A percentile compares a stretch with the other conserved stretches of the same genome.
Evolutionary conservation across 2,329 filamentous ascomycete species (phyloP).

Genomic region (Botryotinia convoluta): DNA sequence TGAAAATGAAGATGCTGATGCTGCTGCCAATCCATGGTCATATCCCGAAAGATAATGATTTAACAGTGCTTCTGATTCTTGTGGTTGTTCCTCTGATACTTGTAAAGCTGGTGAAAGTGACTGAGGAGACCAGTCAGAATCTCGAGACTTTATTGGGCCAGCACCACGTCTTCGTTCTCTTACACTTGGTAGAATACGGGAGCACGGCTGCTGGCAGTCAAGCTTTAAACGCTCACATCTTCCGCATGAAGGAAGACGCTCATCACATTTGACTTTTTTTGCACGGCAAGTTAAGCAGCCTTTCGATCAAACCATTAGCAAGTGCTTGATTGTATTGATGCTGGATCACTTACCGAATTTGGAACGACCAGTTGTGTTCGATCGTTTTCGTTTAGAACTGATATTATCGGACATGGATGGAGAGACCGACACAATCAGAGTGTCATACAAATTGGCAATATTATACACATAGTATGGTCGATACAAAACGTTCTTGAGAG

Average conservation of each 20-base stretch:
- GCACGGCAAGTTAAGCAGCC: constrained; percentile 22
- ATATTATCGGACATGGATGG: not conserved
- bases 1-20: not conserved
- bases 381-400: not conserved
- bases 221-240: constrained; percentile 31
- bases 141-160: constrained; percentile 30
- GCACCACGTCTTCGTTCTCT: constrained; percentile 35
- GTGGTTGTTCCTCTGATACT: not conserved
- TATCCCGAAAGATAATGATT: not conserved
- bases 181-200: constrained; percentile 33
- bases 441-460: not conserved
- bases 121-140: constrained; percentile 38
- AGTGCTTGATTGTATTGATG: not conserved
- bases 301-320: not conserved
- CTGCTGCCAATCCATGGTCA: not conserved
- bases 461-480: not conserved
- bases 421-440: not conserved
- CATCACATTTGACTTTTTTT: constrained; percentile 24
- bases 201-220: constrained; percentile 19
- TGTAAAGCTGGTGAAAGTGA: constrained; percentile 9
- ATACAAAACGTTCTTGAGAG: not conserved
- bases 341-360: constrained; percentile 10
- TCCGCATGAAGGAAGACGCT: constrained; percentile 4
- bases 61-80: not conserved
- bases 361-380: not conserved